Evolutionary conservation across 2,329 filamentous ascomycete genomes (phyloP).

Genomic region (Claviceps cyperi): DNA sequence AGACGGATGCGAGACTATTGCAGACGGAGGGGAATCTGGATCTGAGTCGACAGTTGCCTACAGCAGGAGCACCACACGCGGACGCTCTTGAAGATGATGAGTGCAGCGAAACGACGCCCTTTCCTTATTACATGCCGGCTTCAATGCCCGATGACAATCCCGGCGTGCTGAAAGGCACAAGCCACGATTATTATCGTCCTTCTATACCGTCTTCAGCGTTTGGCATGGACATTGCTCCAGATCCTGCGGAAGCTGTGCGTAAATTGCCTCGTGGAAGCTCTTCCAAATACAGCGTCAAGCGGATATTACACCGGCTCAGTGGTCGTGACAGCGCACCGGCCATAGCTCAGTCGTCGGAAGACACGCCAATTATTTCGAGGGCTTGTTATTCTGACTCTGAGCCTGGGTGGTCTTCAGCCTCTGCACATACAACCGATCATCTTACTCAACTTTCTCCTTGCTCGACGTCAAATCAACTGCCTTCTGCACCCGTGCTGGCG

Average conservation of each 20-base stretch:
- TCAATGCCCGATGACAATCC: conserved; percentile 15
- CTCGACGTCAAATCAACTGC: conserved; percentile 3
- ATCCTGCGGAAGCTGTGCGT: conserved; percentile 4
- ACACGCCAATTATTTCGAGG: conserved; percentile 2
- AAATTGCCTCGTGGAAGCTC: conserved; percentile 20
- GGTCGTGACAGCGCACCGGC: conserved; percentile 17
- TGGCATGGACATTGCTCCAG: conserved; percentile 21
- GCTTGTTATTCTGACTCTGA: neutral
- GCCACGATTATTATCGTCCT: conserved; percentile 27
- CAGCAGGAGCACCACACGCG: neutral
- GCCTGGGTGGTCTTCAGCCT: conserved; percentile 3
- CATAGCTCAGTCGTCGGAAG: conserved; percentile 7
- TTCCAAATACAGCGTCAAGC: conserved; percentile 21
- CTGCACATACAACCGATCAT: conserved; percentile 14
- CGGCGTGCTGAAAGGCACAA: conserved; percentile 21
- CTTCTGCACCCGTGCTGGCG: conserved; percentile 5
- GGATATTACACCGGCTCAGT: conserved; percentile 22
- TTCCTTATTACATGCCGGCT: conserved; percentile 13
- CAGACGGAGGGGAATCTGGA: neutral
- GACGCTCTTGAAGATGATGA: conserved; percentile 6
- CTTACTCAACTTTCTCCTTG: conserved; percentile 15
- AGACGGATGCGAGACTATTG: conserved; percentile 6
- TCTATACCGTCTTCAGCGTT: conserved; percentile 27
- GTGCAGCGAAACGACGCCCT: conserved; percentile 1
- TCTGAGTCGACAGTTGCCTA: neutral